Base-by-base conservation (phyloP, 371 early-diverging fungal genomes). In the Choanephora cucurbitarum region DNA sequence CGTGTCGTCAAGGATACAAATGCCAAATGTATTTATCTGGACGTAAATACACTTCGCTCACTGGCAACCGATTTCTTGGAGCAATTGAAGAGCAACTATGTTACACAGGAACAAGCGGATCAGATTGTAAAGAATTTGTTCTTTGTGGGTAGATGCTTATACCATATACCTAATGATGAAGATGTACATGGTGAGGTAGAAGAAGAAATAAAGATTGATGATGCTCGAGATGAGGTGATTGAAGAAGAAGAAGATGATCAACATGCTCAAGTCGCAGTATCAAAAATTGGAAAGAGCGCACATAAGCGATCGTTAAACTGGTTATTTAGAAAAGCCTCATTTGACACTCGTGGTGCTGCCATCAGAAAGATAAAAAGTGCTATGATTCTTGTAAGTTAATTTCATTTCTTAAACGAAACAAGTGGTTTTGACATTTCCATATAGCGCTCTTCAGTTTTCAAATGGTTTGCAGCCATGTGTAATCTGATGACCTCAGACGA, bases 121-220 rank as follows among this genome's bases (percentile, higher is more conserved):
- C 96, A 97, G 70, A 70, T 90, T 42, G 91, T 95, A 18, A 96
- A 96, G 83, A 97, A 98, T 67, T 58, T 97, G 65, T 89, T 92
- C 70, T 98, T 94, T 70, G 72, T 96, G 39, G 91, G 88, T 54
- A 91, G 89, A 64, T 85, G 88, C 60, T 82, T 96, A 54, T 80
- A 72, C 41, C 66, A 74, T 33, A 62, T 77, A 46, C 44, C 78
- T 9, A 59, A 72, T 4, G 73, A 70, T 7, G 79, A 74, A n/a
- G 84, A 85, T 19, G 66, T 19, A 1, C 66, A 74, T 0, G 67
- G 58, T 6, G 71, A 58, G 15, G 58, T 46, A 14, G 69, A 47
- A 6, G 76, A 64, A 6, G 72, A 58, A 15, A 75, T 60, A 7
- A 59, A 63, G 31, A 72, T 73, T 47, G 62, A 70, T 43, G 67